phyloP scores from a whole-genome alignment of 768 basidiomycete genomes.

The Cyclocybe aegerita region DNA sequence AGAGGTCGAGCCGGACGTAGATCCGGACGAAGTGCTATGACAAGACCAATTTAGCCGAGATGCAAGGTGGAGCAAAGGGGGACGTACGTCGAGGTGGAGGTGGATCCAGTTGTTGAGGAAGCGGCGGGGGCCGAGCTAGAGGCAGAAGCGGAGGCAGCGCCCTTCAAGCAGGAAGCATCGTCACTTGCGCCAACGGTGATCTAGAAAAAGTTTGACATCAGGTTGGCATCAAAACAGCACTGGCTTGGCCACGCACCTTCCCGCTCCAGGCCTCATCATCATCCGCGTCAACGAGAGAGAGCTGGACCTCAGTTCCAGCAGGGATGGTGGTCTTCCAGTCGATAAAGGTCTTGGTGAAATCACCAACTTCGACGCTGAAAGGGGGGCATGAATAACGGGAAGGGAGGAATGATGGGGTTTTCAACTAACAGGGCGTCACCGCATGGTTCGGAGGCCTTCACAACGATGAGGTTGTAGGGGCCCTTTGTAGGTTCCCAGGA shows the following conservation, averaged over 20 bases:
- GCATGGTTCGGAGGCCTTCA: conserved; percentile 53
- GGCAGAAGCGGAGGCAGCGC: conserved; percentile 16
- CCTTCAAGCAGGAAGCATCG: conserved; percentile 35
- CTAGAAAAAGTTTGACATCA: conserved; percentile 22
- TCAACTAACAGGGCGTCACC: conserved; percentile 55
- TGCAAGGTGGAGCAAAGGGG: conserved; percentile 1
- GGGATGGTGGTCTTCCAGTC: conserved; percentile 47
- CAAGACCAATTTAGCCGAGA: neutral
- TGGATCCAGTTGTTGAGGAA: neutral
- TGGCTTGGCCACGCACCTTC: conserved; percentile 38
- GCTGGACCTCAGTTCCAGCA: conserved; percentile 44
- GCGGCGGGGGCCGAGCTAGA: conserved; percentile 17
- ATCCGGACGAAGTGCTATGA: neutral
- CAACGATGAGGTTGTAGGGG: conserved; percentile 64
- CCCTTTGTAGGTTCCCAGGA: conserved; percentile 46
- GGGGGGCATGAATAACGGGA: neutral
- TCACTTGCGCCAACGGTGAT: conserved; percentile 36
- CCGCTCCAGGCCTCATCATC: conserved; percentile 70
- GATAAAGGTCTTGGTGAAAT: conserved; percentile 42
- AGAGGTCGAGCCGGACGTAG: conserved; percentile 6
- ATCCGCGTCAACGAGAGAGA: conserved; percentile 53
- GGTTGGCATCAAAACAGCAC: conserved; percentile 5
- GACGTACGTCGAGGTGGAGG: conserved; percentile 12
- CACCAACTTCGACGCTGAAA: conserved; percentile 58
- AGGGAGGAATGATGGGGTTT: neutral